phyloP scores from a whole-genome alignment of 345 rosid species.

The Syzygium aqueum region DNA sequence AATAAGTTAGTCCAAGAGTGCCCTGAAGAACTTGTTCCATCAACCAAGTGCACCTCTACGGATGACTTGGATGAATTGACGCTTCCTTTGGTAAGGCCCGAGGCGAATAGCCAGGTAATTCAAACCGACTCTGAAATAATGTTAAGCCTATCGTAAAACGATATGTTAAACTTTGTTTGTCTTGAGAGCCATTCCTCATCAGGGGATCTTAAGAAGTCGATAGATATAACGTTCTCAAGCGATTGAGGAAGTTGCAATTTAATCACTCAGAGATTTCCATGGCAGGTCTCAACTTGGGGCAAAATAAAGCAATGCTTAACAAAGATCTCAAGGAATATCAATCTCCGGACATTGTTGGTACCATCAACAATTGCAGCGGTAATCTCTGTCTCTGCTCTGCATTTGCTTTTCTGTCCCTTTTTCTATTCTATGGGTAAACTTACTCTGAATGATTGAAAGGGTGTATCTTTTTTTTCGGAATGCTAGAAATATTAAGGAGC shows the following conservation, averaged over 20 bases:
- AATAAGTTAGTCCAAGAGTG: background rate
- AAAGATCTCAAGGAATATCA: constrained; percentile 1
- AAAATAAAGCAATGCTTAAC: constrained; percentile 2
- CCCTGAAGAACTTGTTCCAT: constrained; percentile 12
- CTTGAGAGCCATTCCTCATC: background rate
- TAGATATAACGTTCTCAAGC: background rate
- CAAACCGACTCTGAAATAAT: background rate
- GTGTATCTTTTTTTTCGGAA: background rate
- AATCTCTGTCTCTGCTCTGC: background rate
- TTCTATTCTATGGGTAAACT: background rate
- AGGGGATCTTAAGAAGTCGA: background rate
- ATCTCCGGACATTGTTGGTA: constrained; percentile 22
- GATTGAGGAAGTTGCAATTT: background rate
- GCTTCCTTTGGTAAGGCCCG: background rate
- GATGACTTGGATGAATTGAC: background rate
- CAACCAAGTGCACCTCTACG: background rate
- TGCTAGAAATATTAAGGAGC: background rate
- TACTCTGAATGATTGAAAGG: background rate
- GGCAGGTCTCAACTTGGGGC: constrained; percentile 10
- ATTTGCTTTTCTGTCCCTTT: background rate
- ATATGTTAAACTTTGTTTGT: background rate
- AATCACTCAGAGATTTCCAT: background rate
- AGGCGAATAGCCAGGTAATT: background rate
- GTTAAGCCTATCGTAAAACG: background rate
- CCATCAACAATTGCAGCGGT: constrained; percentile 34